Conservation (phyloP, 495 filamentous ascomycete species). For the Cetradonia linearis region DNA sequence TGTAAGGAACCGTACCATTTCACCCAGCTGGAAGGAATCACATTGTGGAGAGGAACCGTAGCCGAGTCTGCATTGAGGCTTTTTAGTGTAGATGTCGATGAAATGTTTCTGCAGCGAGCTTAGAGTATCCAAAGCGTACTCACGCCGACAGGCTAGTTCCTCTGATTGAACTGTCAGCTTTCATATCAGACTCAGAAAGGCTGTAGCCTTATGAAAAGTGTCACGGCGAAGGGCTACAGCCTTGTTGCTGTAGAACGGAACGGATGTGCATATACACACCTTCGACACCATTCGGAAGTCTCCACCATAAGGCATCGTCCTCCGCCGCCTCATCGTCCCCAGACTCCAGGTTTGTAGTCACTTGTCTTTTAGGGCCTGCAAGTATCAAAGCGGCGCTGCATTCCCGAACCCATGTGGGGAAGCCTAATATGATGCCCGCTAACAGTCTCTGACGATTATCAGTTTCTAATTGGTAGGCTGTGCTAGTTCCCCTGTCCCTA, state of each 20-base stretch:
- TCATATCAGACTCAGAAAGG: slow-evolving; percentile 1
- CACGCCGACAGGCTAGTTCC: slow-evolving; percentile 61
- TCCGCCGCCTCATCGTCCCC: slow-evolving; percentile 34
- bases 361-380: slow-evolving; percentile 57
- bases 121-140: slow-evolving; percentile 62
- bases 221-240: neutral
- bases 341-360: slow-evolving; percentile 30
- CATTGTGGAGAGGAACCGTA: slow-evolving; percentile 67
- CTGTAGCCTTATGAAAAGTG: neutral
- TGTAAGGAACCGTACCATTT: slow-evolving; percentile 71
- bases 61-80: slow-evolving; percentile 56
- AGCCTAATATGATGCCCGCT: slow-evolving; percentile 48
- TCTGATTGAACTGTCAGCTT: slow-evolving; percentile 34
- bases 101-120: slow-evolving; percentile 68
- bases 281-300: slow-evolving; percentile 64
- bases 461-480: slow-evolving; percentile 40
- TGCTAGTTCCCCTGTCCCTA: slow-evolving; percentile 29
- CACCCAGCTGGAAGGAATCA: slow-evolving; percentile 78
- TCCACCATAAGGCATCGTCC: slow-evolving; percentile 53
- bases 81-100: slow-evolving; percentile 50
- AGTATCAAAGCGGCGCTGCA: slow-evolving; percentile 54
- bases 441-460: slow-evolving; percentile 53
- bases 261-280: slow-evolving; percentile 32
- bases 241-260: neutral
- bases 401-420: slow-evolving; percentile 40